A percentile compares a stretch with the other conserved stretches of the same genome.
Evolutionary conservation across 2,329 filamentous ascomycete species (phyloP).

Genomic region (Arthrinium phaeospermum): DNA sequence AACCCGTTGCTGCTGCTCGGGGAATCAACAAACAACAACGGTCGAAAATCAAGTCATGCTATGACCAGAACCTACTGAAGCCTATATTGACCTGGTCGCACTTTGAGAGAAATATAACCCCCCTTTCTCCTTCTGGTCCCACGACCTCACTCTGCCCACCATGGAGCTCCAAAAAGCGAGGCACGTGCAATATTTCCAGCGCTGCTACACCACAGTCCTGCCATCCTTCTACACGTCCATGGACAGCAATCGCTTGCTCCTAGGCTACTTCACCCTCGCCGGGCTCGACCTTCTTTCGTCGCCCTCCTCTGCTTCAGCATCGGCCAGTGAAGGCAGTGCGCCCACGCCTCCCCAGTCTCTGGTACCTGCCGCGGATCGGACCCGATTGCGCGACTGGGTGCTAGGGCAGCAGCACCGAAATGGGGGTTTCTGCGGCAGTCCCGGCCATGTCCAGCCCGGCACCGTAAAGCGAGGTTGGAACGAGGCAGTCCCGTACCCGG

Average conservation of each 20-base stretch:
- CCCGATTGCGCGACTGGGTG: slow-evolving; percentile 72
- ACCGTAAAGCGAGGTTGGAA: slow-evolving; percentile 35
- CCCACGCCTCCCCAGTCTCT: slow-evolving; percentile 63
- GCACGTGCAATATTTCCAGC: slow-evolving; percentile 91
- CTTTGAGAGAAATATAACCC: neutral
- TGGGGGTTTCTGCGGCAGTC: slow-evolving; percentile 89
- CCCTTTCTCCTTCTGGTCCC: neutral
- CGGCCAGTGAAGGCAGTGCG: slow-evolving; percentile 28
- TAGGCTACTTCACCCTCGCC: slow-evolving; percentile 88
- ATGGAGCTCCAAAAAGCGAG: slow-evolving; percentile 60
- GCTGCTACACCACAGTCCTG: slow-evolving; percentile 82
- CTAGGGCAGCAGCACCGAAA: slow-evolving; percentile 83
- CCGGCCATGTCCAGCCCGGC: slow-evolving; percentile 63
- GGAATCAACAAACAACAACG: slow-evolving; percentile 3
- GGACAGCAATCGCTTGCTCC: slow-evolving; percentile 88
- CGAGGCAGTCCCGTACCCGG: slow-evolving; percentile 48
- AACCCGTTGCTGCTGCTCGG: neutral
- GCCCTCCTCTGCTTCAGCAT: slow-evolving; percentile 55
- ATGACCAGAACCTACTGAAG: neutral
- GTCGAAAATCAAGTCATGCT: neutral
- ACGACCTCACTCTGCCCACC: neutral
- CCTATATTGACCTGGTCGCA: neutral
- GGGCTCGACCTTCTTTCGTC: slow-evolving; percentile 81
- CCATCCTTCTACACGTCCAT: slow-evolving; percentile 84
- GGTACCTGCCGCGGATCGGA: slow-evolving; percentile 51